phyloP scores from a whole-genome alignment of 2,329 filamentous ascomycete genomes.

The Stemphylium beticola region DNA sequence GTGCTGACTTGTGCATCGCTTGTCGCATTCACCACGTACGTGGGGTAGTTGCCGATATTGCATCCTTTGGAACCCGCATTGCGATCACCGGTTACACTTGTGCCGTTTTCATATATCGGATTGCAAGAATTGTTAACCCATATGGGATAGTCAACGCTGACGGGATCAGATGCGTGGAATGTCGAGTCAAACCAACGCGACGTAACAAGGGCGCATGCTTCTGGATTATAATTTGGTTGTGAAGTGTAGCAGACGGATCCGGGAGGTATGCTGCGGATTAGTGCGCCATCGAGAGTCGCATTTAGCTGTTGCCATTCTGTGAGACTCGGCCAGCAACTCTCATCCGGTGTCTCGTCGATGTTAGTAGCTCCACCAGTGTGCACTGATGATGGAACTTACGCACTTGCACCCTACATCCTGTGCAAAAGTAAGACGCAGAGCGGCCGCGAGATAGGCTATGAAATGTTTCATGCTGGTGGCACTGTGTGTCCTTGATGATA shows the following conservation, averaged over 20 bases:
- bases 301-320: constrained; percentile 33
- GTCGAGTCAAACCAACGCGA: constrained; percentile 38
- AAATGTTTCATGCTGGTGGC: too few species aligned
- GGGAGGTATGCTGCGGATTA: constrained; percentile 30
- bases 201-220: constrained; percentile 25
- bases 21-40: constrained; percentile 39
- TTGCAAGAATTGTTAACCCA: constrained; percentile 36
- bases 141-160: constrained; percentile 38
- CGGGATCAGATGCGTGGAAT: constrained; percentile 33
- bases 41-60: constrained; percentile 30
- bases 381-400: constrained; percentile 10
- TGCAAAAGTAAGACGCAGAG: background rate
- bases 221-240: constrained; percentile 28
- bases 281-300: constrained; percentile 21
- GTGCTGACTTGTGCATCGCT: constrained; percentile 20
- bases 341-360: constrained; percentile 14
- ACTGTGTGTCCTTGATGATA: too few species aligned
- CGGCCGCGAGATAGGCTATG: too few species aligned
- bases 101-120: constrained; percentile 39
- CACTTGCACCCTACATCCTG: constrained; percentile 25
- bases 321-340: constrained; percentile 29
- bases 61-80: constrained; percentile 32
- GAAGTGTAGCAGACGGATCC: constrained; percentile 36
- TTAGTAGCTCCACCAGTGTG: background rate
- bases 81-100: constrained; percentile 33